Conservation (phyloP, 2,329 filamentous ascomycete species). For the Stemphylium beticola region DNA sequence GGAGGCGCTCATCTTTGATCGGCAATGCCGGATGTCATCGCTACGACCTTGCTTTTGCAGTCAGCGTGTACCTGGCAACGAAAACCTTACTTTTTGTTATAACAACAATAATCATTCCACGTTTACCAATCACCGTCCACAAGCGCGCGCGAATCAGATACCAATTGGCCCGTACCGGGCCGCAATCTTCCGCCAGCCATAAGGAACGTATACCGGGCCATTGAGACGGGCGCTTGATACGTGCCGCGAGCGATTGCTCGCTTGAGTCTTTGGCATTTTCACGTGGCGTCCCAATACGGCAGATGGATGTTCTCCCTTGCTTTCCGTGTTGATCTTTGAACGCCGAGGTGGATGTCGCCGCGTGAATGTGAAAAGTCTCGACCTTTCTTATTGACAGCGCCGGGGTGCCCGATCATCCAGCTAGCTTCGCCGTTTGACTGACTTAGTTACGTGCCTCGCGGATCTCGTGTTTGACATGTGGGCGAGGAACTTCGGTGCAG, state of each 20-base stretch:
- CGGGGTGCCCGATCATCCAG: neutral
- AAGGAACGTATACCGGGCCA: constrained; percentile 4
- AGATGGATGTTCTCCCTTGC: constrained; percentile 7
- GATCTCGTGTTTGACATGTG: neutral
- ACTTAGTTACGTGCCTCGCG: neutral
- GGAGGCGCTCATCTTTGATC: neutral
- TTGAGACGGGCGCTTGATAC: neutral
- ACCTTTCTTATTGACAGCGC: neutral
- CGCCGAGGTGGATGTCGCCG: constrained; percentile 1
- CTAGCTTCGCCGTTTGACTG: neutral
- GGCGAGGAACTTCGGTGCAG: neutral
- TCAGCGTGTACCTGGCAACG: neutral
- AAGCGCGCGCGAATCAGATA: neutral
- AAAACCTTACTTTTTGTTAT: constrained; percentile 1
- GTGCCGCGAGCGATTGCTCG: constrained; percentile 1
- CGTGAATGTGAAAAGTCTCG: constrained; percentile 3
- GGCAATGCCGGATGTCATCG: neutral
- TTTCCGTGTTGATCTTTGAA: neutral
- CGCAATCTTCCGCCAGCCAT: constrained; percentile 8
- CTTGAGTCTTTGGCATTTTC: constrained; percentile 1
- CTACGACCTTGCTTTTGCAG: neutral
- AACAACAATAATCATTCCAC: neutral
- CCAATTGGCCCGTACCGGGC: constrained; percentile 11
- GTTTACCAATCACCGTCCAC: constrained; percentile 8
- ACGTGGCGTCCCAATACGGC: constrained; percentile 18